Conservation (phyloP, 2,329 filamentous ascomycete genomes). For the Fusarium fracticaudum region DNA sequence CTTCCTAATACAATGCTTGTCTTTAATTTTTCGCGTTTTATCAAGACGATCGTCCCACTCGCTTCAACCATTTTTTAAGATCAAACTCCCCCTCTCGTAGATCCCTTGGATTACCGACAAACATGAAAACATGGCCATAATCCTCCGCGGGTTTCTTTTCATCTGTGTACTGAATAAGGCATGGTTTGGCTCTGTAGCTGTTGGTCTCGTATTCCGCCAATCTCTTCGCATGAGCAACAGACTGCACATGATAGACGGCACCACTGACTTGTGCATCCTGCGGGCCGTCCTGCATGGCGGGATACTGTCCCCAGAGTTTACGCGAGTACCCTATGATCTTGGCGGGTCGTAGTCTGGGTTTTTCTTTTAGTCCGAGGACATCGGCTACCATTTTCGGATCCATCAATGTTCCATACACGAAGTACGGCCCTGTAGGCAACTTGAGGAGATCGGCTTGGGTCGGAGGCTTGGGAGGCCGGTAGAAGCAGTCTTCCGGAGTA, state of each 20-base stretch:
- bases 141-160: background rate
- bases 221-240: background rate
- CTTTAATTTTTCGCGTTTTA: background rate
- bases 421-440: background rate
- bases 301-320: constrained; percentile 12
- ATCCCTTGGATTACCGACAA: background rate
- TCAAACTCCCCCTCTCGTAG: background rate
- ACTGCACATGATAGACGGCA: background rate
- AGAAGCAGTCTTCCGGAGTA: background rate
- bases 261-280: background rate
- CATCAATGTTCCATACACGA: constrained; percentile 9
- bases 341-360: background rate
- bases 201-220: constrained; percentile 5
- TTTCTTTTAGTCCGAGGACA: background rate
- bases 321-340: background rate
- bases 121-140: background rate
- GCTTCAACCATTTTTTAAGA: background rate
- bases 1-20: background rate
- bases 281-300: background rate
- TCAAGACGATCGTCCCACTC: background rate
- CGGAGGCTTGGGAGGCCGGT: background rate
- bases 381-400: background rate
- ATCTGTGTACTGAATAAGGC: background rate
- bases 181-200: background rate
- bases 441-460: background rate